A percentile compares a stretch with the other conserved stretches of the same genome.
Evolutionary conservation across 495 filamentous ascomycete genomes (phyloP).

Genomic region (Neurospora sp.): DNA sequence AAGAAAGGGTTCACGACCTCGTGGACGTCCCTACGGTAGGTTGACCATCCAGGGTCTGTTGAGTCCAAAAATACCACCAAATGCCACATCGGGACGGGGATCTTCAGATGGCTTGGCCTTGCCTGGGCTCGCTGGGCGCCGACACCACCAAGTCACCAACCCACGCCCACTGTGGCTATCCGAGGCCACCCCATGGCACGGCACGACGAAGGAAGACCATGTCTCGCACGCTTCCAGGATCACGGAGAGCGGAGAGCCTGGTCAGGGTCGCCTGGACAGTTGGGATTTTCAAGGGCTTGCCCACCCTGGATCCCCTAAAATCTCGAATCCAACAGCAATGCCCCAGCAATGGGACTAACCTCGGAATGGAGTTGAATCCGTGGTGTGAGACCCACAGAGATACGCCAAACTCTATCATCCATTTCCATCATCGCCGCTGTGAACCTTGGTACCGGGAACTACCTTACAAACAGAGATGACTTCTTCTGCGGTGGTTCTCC

Average conservation of each 20-base stretch:
- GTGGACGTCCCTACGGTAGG: neutral
- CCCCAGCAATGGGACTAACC: neutral
- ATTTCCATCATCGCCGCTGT: neutral
- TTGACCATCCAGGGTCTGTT: neutral
- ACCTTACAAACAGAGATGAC: neutral
- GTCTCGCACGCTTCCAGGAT: neutral
- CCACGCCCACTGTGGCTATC: neutral
- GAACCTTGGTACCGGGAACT: neutral
- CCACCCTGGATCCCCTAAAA: neutral
- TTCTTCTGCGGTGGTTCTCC: neutral
- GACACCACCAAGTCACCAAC: neutral
- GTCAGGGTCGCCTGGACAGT: neutral
- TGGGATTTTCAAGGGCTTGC: neutral
- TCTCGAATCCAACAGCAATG: neutral
- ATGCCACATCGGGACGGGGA: neutral
- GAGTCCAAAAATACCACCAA: neutral
- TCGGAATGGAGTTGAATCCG: neutral
- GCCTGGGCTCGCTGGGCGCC: neutral
- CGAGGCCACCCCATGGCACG: neutral
- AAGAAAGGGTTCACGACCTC: neutral
- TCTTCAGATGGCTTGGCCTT: neutral
- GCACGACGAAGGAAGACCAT: neutral
- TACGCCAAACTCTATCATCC: neutral
- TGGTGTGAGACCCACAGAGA: neutral
- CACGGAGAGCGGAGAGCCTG: neutral